Evolutionary conservation across 2,329 filamentous ascomycete genomes (phyloP).

Genomic region (Phialocephala sp.): DNA sequence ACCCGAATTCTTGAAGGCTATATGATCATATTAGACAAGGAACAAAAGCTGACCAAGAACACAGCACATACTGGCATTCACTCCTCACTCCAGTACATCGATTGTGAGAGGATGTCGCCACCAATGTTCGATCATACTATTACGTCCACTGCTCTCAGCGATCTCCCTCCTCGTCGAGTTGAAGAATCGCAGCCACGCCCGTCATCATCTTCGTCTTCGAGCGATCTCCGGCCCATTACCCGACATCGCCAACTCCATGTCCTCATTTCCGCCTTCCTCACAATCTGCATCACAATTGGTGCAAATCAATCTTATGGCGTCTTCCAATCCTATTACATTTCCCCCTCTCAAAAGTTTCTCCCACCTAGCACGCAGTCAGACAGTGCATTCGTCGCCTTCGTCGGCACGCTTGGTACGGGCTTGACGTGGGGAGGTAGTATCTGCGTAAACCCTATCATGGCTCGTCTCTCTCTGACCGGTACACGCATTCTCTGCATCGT

Average conservation of each 20-base stretch:
- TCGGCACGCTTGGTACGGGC: conserved; percentile 54
- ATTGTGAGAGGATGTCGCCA: background rate
- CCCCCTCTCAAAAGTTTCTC: conserved; percentile 48
- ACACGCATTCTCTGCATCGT: conserved; percentile 47
- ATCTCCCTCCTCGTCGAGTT: conserved; percentile 6
- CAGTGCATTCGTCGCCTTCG: conserved; percentile 53
- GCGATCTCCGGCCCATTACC: conserved; percentile 34
- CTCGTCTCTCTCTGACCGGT: conserved; percentile 47
- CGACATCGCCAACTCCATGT: conserved; percentile 49
- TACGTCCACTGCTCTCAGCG: background rate
- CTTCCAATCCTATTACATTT: conserved; percentile 56
- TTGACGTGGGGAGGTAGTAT: conserved; percentile 57
- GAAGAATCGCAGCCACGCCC: conserved; percentile 8
- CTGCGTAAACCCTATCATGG: conserved; percentile 54
- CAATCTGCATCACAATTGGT: conserved; percentile 44
- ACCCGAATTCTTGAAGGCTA: no score
- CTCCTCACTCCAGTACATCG: no score
- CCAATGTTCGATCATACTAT: background rate
- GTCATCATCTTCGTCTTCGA: no score
- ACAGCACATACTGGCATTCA: no score
- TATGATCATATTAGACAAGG: no score
- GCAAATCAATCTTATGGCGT: conserved; percentile 57
- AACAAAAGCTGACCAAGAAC: no score
- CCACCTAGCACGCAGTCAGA: conserved; percentile 41
- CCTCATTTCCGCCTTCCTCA: conserved; percentile 36